Evolutionary conservation across 805 yeast genomes (phyloP).

Genomic region (Lachancea cidri): DNA sequence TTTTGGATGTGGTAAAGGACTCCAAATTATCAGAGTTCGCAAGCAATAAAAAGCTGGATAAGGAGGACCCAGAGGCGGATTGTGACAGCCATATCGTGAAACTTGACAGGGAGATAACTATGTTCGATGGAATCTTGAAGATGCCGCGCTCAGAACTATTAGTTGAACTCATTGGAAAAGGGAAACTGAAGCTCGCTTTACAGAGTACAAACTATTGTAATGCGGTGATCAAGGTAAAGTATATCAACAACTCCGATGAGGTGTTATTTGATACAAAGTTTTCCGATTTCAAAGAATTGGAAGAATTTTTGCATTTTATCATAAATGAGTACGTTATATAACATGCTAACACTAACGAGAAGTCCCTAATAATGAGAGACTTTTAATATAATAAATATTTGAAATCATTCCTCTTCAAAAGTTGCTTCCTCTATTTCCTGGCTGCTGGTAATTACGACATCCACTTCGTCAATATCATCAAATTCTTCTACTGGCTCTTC

Average conservation of each 20-base stretch:
- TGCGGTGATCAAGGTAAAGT: slow-evolving; percentile 23
- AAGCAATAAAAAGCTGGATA: neutral
- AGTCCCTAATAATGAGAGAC: too few species aligned
- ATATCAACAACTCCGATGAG: slow-evolving; percentile 6
- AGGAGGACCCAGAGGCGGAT: neutral
- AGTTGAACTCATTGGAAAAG: slow-evolving; percentile 13
- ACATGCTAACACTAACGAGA: neutral
- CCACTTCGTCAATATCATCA: slow-evolving; percentile 5
- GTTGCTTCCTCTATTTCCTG: slow-evolving; percentile 3
- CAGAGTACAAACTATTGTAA: slow-evolving; percentile 32
- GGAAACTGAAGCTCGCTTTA: slow-evolving; percentile 14
- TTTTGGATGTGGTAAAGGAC: slow-evolving; percentile 20
- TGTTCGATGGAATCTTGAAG: slow-evolving; percentile 20
- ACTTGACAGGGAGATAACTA: slow-evolving; percentile 21
- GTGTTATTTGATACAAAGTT: slow-evolving; percentile 25
- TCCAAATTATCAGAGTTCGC: slow-evolving; percentile 3
- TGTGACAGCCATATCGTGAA: slow-evolving; percentile 21
- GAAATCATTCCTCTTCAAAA: neutral
- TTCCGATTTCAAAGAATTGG: slow-evolving; percentile 31
- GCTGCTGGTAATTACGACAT: slow-evolving; percentile 2
- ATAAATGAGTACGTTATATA: slow-evolving; percentile 22
- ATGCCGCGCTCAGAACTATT: slow-evolving; percentile 21
- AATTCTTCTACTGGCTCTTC: slow-evolving; percentile 9
- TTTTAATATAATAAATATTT: neutral
- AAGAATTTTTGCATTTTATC: slow-evolving; percentile 32